Base-by-base conservation (phyloP, 805 yeast species). In the Wickerhamiella australiensis region DNA sequence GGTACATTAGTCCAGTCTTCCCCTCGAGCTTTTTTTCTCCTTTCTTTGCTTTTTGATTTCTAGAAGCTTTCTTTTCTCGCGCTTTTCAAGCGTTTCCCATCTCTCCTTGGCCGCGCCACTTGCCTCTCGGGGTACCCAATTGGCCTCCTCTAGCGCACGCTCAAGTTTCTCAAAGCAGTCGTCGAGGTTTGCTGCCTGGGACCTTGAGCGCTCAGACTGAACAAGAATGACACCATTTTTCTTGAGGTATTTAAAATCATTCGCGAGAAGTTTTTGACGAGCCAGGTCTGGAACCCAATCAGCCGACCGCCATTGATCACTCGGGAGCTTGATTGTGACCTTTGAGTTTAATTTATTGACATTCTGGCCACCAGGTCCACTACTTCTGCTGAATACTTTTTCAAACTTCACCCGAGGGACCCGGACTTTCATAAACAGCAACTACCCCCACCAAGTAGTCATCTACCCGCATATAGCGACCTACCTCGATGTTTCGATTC, bases 281-380 rank as follows among this genome's bases (percentile, higher is more conserved):
- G 80, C 65, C 3, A 72, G 71, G 3, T 50, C 53, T 0, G 92
- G 90, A 3, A 83, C 70, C 87, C 88, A 82, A 4, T 58, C 52
- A 1, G 74, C 73, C 1, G 58, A 54, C 1, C 70, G 62, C 73
- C 85, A 72, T 31, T 68, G 61, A 4, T 63, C 63, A 0, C 69
- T 62, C 6, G 61, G 63, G 50, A 80, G 57, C 4, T 75, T 66
- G 17, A 85, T 60, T 0, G 85, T 79, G 6, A 87, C 85, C 57
- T 84, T 80, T 1, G 83, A 73, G 26, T 68, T 71, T 50, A 66
- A 69, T 57, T 85, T 85, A 62, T 85, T 85, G 9, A 85, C 94
- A 59, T 85, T 81, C 57, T 85, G 94, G 0, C 95, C 95, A 1
- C 95, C 94, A 0, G 94, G 85, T 0, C 94, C 94, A 29, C 87